A percentile compares a stretch with the other conserved stretches of the same genome.
phyloP scores from a whole-genome alignment of 192 early-diverging fungal species.

The Coemansia sp. region DNA sequence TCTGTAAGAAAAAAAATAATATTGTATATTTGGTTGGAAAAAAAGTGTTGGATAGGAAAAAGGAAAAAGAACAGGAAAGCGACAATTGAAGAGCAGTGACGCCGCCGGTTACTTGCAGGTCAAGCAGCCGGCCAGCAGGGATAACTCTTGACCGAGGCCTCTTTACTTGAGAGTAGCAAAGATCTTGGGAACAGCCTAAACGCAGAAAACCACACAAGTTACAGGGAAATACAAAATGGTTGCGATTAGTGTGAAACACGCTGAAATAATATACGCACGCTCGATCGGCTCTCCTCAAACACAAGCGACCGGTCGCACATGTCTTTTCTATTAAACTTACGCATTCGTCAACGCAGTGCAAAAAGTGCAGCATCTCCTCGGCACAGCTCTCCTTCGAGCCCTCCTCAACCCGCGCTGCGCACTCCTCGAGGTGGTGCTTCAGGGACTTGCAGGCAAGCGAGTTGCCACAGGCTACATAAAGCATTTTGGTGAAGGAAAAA shows the following conservation, averaged over 20 bases:
- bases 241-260: no score
- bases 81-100: no score
- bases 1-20: no score
- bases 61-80: no score
- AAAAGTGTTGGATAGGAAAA: no score
- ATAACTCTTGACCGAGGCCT: no score
- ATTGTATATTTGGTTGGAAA: no score
- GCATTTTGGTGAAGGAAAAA: no score
- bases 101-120: no score
- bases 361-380: slow-evolving; percentile 78
- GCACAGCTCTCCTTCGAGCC: slow-evolving; percentile 71
- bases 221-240: no score
- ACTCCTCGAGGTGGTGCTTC: slow-evolving; percentile 75
- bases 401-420: slow-evolving; percentile 69
- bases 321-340: slow-evolving; percentile 68
- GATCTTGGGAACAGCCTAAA: slow-evolving; percentile 61
- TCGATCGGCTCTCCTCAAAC: background rate
- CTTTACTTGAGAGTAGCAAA: slow-evolving; percentile 57
- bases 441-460: slow-evolving; percentile 61
- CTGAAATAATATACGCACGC: background rate
- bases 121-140: no score
- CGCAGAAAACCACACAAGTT: background rate
- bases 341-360: slow-evolving; percentile 77
- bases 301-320: no score
- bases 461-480: slow-evolving; percentile 63